Evolutionary conservation across 805 yeast species (phyloP), one percentile per base, ranked within the genome.

Genomic region (Candida morakotiae): DNA sequence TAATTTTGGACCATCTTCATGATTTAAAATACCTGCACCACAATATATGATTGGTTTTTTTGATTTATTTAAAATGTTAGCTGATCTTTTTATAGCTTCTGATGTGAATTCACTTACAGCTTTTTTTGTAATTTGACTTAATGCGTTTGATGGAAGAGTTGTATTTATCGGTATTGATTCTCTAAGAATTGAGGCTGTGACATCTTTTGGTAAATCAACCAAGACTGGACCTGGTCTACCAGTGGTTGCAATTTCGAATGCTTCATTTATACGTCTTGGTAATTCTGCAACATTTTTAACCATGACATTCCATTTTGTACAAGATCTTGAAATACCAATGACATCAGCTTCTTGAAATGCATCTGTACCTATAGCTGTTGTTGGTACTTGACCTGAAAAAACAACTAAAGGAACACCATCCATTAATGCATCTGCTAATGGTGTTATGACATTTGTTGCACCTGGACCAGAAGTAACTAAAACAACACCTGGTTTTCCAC

Each of bases 261-360:
- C 98, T 69, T 93, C 98, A 61, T 93, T 91, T 58, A 93, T 91
- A 57, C 98, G 77, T 54, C 87, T 77, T 44, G 98, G 98, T 49
- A 93, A 72, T 66, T 93, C 98, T 38, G 89, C 91, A 36, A 93
- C 91, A 56, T 77, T 77, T 64, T 87, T 93, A 41, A 93, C 97
- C 98, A 93, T 93, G 27, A 89, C 97, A 58, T 94, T 93, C 98
- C 98, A 93, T 64, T 93, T 93, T 43, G 98, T 88, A 73, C 98
- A 93, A 6, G 96, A 81, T 59, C 98, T 79, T 4, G 98, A 87
- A 55, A 93, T 93, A 52, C 98, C 98, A 32, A 93, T 79, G 37
- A 91, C 94, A 58, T 93, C 98, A 35, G 98, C 98, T 70, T 93
- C 98, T 72, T 93, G 98, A 82, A 93, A 93, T 19, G 98, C 95